Evolutionary conservation across 495 filamentous ascomycete genomes (phyloP), one percentile per base, ranked within the genome.

Genomic region (Clohesyomyces aquaticus): DNA sequence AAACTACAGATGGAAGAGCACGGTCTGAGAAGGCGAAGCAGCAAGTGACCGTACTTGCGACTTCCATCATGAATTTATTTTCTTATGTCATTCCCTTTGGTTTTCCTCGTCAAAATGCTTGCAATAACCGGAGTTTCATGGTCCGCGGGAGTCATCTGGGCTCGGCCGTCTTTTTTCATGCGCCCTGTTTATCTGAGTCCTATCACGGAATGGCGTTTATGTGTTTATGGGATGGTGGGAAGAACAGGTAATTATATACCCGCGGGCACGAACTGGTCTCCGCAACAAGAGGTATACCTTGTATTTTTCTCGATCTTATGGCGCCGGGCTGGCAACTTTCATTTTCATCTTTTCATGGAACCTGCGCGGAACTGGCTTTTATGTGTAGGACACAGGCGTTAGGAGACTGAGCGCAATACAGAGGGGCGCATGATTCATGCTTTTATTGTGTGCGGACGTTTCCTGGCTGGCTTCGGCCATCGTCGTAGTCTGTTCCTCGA

Each of bases 1-100:
- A 77, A 82, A 72, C 64, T 88, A 46, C 82, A 84, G 69, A 82
- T 83, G 65, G 78, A 83, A 60, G 84, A 86, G 49, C 82, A 82
- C 62, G 82, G 84, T 9, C 72, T 88, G 60, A 75, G 85, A 55
- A 78, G 80, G 68, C 77, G 82, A 56, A 69, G 72, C n/a, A n/a
- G n/a, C 60, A 71, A 66, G 63, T 70, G 54, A 65, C 14, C 16
- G 27, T 47, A 29, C 41, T 57, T 18, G 12, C 35, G 18, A 10
- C 12, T 14, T 42, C 18, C 12, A 51, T 16, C 38, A 25, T n/a
- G 10, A 26, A 18, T 55, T 14, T 14, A 1, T 49, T 63, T 46
- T 27, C 19, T 25, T 23, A 25, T 53, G 11, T 52, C 27, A 25
- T 25, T 10, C 25, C 25, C 9, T 11, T 29, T 25, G 51, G 26